Conservation (phyloP, 164 flowering plant genomes). For the Vitis labrusca region DNA sequence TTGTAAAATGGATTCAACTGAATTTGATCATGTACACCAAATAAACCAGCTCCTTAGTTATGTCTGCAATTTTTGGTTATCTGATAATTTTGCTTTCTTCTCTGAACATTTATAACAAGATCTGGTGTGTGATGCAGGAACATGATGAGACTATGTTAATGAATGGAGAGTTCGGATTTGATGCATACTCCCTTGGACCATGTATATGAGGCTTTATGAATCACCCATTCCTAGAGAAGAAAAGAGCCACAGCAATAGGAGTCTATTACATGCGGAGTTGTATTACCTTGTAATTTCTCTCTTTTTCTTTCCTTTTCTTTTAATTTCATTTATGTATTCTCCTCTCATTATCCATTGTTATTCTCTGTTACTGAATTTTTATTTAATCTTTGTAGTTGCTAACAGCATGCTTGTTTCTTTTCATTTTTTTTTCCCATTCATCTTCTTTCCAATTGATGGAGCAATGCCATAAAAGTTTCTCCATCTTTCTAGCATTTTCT, state of each 20-base stretch:
- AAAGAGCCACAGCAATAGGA: background rate
- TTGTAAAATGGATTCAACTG: background rate
- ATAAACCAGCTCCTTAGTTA: background rate
- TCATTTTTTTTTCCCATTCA: background rate
- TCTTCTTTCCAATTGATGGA: background rate
- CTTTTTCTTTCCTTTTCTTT: background rate
- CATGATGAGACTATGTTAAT: slow-evolving; percentile 23
- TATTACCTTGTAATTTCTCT: slow-evolving; percentile 12
- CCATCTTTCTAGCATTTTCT: too few relatives aligned
- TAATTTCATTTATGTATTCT: background rate
- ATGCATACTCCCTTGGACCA: slow-evolving; percentile 34
- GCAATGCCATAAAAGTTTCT: background rate
- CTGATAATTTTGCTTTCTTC: background rate
- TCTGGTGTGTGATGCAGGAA: slow-evolving; percentile 30
- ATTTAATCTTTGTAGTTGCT: slow-evolving; percentile 3
- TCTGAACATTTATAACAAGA: background rate
- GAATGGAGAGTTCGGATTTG: slow-evolving; percentile 45
- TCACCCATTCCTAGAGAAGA: background rate
- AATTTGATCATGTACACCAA: too few relatives aligned
- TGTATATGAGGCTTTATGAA: slow-evolving; percentile 19
- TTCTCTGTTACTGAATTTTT: background rate
- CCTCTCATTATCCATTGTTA: background rate
- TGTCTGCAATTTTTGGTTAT: background rate
- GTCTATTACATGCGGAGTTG: slow-evolving; percentile 3
- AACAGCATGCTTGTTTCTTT: background rate